Evolutionary conservation across 768 basidiomycete species (phyloP).

Genomic region (Boletus edulis): DNA sequence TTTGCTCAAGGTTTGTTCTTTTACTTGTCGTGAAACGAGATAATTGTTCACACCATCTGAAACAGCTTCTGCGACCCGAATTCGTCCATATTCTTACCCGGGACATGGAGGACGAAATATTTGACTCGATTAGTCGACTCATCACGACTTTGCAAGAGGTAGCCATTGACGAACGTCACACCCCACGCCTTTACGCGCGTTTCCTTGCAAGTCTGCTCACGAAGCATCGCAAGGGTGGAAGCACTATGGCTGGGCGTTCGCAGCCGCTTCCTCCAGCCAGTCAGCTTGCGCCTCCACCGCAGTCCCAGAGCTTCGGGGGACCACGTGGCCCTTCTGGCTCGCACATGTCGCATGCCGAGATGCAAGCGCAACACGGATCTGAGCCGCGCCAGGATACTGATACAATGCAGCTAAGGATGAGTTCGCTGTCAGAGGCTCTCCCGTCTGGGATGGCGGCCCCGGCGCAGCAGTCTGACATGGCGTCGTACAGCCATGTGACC

Average conservation of each 20-base stretch:
- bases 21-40: neutral
- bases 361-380: slow-evolving; percentile 11
- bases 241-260: slow-evolving; percentile 43
- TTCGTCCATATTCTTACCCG: slow-evolving; percentile 60
- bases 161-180: slow-evolving; percentile 80
- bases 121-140: slow-evolving; percentile 66
- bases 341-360: slow-evolving; percentile 18
- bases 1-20: slow-evolving; percentile 61
- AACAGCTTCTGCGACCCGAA: slow-evolving; percentile 69
- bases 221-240: slow-evolving; percentile 66
- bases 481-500: slow-evolving; percentile 34
- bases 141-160: slow-evolving; percentile 72
- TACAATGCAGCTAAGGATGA: slow-evolving; percentile 33
- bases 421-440: neutral
- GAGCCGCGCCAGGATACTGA: slow-evolving; percentile 18
- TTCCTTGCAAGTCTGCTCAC: slow-evolving; percentile 74
- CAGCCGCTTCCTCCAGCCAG: slow-evolving; percentile 50
- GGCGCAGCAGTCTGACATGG: slow-evolving; percentile 37
- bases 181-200: slow-evolving; percentile 75
- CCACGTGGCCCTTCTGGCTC: slow-evolving; percentile 32
- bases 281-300: slow-evolving; percentile 23
- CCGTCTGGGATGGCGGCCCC: neutral
- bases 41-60: neutral
- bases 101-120: slow-evolving; percentile 64
- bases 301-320: slow-evolving; percentile 13